Base-by-base conservation (phyloP, 306 rosid species). In the Prunus kanzakura region DNA sequence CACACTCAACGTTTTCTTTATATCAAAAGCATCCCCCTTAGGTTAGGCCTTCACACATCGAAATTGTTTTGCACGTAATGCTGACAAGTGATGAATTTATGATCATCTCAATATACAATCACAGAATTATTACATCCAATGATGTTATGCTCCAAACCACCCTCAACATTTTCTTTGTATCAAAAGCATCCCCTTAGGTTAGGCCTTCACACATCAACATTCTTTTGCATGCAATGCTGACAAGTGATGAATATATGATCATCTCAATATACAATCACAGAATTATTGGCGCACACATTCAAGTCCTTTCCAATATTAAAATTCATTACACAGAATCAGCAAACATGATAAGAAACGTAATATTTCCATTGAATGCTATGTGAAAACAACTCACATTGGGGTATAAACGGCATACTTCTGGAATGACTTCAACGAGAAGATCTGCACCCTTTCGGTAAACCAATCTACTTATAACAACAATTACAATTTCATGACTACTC, bases 401-500 rank as follows among this genome's bases (percentile, higher is more conserved):
- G 78, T 82, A 87, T 67, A 84, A 81, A 23, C 80, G 87, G 82
- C 97, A 94, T 23, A 94, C 96, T 86, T 94, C 94, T 12, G 98
- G 97, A 82, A 94, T 94, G 80, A 94, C 97, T 81, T 94, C 97
- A 75, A 94, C 95, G 22, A 91, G 97, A 76, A 94, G 87, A 90
- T 93, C 97, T 19, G 91, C 94, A 54, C 98, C 98, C 79, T 91
- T 93, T 45, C 93, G 85, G 69, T 91, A 91, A 82, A 93, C 98
- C 93, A 93, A 83, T 70, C 97, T 84, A 78, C 97, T 93, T 43
- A 93, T 85, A 82, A 93, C 98, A 77, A 93, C 91, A 83, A 90
- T 90, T 54, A 91, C 76, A 72, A 93, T 87, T 74, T 90, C 91
- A 11, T 58, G 76, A 67, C 67, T 72, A 16, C 88, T 82, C 11